Evolutionary conservation across 1,284 basidiomycete genomes (phyloP), one percentile per base, ranked within the genome.

Genomic region (Rhodotorula mucilaginosa): DNA sequence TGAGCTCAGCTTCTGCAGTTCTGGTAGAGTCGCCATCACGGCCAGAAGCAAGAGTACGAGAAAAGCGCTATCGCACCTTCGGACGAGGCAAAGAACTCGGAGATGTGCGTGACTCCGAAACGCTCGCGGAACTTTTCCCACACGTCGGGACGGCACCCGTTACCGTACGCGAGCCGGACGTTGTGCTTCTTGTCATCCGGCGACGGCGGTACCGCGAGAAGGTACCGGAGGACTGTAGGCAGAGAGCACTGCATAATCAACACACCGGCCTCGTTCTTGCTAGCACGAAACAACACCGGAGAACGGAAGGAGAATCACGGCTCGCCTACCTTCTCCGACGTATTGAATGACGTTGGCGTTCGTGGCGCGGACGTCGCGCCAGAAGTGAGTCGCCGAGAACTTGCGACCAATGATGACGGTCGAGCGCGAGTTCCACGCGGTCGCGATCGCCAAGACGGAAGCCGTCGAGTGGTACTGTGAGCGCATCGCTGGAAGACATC

Each of bases 351-450:
- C 79, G 61, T 79, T 80, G 2, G 81, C 81, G 31, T 44, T 34
- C 31, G 61, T 12, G 21, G 51, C 62, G 47, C 71, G 60, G 57
- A 80, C 80, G 51, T 81, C 80, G 15, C 78, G 71, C 80, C 80
- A 81, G 76, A 79, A 81, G 39, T 73, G 71, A 16, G 77, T 70
- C 2, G 81, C 81, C n/a, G 76, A 78, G 73, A 81, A 81, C 69
- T 80, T 80, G 61, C 81, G 78, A 0, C 81, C 81, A 69, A 81
- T 81, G 74, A 80, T 79, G 69, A 81, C 80, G n/a, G 79, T 79
- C 39, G 75, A 72, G 23, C 77, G 76, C 6, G 76, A 72, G 61
- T 72, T 73, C 72, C 80, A 77, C 21, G 76, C 70, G 19, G 78
- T 74, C 52, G 73, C 78, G 65, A 81, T 73, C 67, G 80, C 80